Percentiles rank a stretch among this genome's conserved stretches.
Evolutionary conservation across 345 rosid genomes (phyloP).

Genomic region (Ceriops tagal): DNA sequence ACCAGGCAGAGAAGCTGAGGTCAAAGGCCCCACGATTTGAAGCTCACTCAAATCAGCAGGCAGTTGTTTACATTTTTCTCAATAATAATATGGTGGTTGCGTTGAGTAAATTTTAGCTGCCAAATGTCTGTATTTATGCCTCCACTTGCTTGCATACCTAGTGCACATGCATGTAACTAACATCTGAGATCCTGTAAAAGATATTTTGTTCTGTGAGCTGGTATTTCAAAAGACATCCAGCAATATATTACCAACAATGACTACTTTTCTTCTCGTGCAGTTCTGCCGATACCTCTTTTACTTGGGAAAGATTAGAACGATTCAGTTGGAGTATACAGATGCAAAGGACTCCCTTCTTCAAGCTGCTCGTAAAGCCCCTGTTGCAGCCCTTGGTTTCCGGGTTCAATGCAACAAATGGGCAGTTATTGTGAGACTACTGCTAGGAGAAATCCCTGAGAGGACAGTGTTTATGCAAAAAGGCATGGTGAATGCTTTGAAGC

Average conservation of each 20-base stretch:
- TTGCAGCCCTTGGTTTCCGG: slow-evolving; percentile 70
- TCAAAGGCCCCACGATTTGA: slow-evolving; percentile 89
- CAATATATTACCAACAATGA: background rate
- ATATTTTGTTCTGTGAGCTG: background rate
- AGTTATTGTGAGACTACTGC: slow-evolving; percentile 57
- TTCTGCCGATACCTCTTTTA: slow-evolving; percentile 84
- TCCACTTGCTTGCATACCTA: background rate
- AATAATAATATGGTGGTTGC: background rate
- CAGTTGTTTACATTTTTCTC: slow-evolving; percentile 7
- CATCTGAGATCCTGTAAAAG: background rate
- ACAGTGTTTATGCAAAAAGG: slow-evolving; percentile 84
- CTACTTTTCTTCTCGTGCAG: slow-evolving; percentile 34
- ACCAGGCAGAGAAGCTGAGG: slow-evolving; percentile 87
- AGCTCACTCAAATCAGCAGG: slow-evolving; percentile 96
- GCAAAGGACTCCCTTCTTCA: slow-evolving; percentile 87
- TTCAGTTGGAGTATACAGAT: slow-evolving; percentile 84
- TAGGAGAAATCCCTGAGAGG: slow-evolving; percentile 88
- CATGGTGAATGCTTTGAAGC: slow-evolving; percentile 76
- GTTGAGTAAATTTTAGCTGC: background rate
- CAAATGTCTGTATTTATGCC: background rate
- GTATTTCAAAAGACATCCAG: slow-evolving; percentile 1
- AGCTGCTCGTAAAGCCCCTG: slow-evolving; percentile 87
- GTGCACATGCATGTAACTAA: too few relatives aligned
- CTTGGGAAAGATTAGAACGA: slow-evolving; percentile 79
- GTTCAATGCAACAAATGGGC: slow-evolving; percentile 90